Evolutionary conservation across 108 stramenopile genomes (phyloP).

Genomic region (Thalassiosira profunda): DNA sequence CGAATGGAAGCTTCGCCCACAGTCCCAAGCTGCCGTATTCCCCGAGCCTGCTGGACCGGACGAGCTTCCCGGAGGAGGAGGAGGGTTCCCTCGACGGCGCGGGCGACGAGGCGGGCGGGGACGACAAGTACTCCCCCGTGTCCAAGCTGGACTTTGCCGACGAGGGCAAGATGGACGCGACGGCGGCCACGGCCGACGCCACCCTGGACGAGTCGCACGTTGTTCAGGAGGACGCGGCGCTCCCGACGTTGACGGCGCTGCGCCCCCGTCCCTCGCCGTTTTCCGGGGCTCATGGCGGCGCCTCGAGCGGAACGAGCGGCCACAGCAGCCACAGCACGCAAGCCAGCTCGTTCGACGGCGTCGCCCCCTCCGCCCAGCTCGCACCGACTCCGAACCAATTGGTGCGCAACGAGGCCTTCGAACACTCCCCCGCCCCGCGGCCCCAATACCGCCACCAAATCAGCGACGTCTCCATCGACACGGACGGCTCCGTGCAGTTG

Average conservation of each 20-base stretch:
- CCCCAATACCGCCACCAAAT: constrained; percentile 33
- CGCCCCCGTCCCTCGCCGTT: neutral
- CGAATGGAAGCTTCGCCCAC: constrained; percentile 3
- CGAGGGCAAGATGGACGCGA: constrained; percentile 30
- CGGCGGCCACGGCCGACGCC: constrained; percentile 11
- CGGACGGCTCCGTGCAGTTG: neutral
- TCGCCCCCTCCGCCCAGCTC: neutral
- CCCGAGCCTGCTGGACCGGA: constrained; percentile 49
- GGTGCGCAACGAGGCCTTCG: constrained; percentile 56
- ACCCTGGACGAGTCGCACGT: constrained; percentile 18
- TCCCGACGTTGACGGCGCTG: constrained; percentile 17
- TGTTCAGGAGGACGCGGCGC: neutral
- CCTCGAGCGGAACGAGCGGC: too few species aligned
- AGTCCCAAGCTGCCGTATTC: constrained; percentile 26
- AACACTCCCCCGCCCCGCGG: constrained; percentile 1
- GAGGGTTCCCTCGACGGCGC: constrained; percentile 41
- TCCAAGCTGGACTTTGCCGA: constrained; percentile 32
- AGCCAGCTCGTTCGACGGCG: neutral
- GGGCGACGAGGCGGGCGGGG: constrained; percentile 26
- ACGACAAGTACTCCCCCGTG: constrained; percentile 22
- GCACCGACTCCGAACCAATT: neutral
- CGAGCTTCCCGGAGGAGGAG: constrained; percentile 41
- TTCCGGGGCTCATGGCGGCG: too few species aligned
- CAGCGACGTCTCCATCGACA: constrained; percentile 23
- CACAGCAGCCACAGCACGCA: neutral